Conservation (phyloP, 2,329 filamentous ascomycete species). For the Epichloe gansuensis region DNA sequence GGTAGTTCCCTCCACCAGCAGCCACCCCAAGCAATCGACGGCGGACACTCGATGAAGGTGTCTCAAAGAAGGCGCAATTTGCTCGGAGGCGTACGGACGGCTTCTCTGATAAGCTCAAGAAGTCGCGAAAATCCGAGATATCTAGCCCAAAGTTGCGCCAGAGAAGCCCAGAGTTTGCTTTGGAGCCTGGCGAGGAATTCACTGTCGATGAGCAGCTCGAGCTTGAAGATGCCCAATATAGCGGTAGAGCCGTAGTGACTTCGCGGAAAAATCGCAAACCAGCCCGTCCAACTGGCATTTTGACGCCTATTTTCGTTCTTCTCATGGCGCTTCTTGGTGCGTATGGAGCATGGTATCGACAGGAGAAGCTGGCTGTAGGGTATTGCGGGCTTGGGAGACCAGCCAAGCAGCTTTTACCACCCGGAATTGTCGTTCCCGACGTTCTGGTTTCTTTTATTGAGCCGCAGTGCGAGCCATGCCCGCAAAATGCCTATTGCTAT, state of each 20-base stretch:
- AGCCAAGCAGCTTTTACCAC: constrained; percentile 37
- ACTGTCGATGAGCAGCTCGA: constrained; percentile 83
- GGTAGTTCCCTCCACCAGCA: constrained; percentile 45
- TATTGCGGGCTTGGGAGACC: constrained; percentile 79
- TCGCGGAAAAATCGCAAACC: constrained; percentile 28
- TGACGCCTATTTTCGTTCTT: constrained; percentile 59
- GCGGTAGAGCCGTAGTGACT: constrained; percentile 35
- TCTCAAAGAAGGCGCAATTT: constrained; percentile 29
- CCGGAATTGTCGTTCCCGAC: constrained; percentile 50
- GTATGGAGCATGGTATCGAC: constrained; percentile 74
- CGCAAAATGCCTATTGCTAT: constrained; percentile 81
- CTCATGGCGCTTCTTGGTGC: constrained; percentile 56
- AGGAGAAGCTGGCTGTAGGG: constrained; percentile 92
- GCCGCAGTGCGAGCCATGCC: constrained; percentile 82
- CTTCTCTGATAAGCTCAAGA: constrained; percentile 11
- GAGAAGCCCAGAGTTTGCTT: constrained; percentile 20
- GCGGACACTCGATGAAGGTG: constrained; percentile 32
- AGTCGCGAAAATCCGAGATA: constrained; percentile 47
- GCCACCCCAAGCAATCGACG: constrained; percentile 37
- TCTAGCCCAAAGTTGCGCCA: constrained; percentile 28
- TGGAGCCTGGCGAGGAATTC: constrained; percentile 80
- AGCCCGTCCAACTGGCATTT: constrained; percentile 34
- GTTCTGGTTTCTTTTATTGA: constrained; percentile 57
- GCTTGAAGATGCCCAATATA: constrained; percentile 53
- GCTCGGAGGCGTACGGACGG: constrained; percentile 34